Conservation (phyloP, 306 rosid species). For the Quercus parvula region DNA sequence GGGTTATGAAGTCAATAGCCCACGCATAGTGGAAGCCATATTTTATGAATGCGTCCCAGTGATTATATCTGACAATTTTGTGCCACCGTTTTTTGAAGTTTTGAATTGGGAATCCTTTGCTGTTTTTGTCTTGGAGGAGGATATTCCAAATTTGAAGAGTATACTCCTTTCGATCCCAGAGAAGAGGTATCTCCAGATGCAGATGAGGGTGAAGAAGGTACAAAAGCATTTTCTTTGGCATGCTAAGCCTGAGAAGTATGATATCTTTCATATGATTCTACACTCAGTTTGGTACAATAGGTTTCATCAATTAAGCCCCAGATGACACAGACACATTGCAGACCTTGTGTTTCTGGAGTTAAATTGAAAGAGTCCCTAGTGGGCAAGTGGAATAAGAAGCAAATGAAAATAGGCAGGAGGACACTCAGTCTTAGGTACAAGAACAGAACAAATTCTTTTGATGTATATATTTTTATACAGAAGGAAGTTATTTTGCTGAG, state of each 20-base stretch:
- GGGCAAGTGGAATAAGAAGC: no score
- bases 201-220: slow-evolving; percentile 70
- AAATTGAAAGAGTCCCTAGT: neutral
- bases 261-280: slow-evolving; percentile 87
- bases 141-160: slow-evolving; percentile 70
- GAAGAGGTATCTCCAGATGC: slow-evolving; percentile 66
- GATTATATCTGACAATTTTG: slow-evolving; percentile 87
- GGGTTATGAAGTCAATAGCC: slow-evolving; percentile 95
- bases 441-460: no score
- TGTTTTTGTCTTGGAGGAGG: slow-evolving; percentile 72
- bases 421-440: no score
- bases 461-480: no score
- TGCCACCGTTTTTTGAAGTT: slow-evolving; percentile 85
- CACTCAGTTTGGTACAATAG: slow-evolving; percentile 91
- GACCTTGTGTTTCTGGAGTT: neutral
- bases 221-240: slow-evolving; percentile 95
- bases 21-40: slow-evolving; percentile 86
- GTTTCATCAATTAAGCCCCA: slow-evolving; percentile 35
- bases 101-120: slow-evolving; percentile 92
- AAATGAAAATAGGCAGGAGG: no score
- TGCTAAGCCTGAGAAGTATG: slow-evolving; percentile 73
- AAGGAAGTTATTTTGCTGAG: no score
- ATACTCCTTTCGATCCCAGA: slow-evolving; percentile 71
- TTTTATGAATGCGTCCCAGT: slow-evolving; percentile 83
- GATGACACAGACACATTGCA: neutral